Conservation (phyloP, 2,329 filamentous ascomycete species). For the Aureobasidium vineae region DNA sequence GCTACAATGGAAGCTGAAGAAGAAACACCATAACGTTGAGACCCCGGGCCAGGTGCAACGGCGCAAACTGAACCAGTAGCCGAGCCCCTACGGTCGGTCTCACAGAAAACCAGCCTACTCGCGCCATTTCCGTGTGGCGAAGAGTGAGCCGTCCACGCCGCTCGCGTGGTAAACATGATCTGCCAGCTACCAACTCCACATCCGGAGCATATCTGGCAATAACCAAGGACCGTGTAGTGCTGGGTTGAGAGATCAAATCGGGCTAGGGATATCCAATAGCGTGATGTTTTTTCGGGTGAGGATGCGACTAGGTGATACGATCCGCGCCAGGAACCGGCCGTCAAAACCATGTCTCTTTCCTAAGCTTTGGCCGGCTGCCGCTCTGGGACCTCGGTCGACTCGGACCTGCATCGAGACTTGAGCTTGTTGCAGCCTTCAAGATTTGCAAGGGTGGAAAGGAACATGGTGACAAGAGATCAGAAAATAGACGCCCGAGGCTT, state of each 20-base stretch:
- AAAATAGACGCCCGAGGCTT: conserved; percentile 16
- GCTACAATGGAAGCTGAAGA: conserved; percentile 24
- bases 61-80: conserved; percentile 23
- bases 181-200: conserved; percentile 5
- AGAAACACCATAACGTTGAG: conserved; percentile 24
- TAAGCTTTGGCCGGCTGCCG: conserved; percentile 7
- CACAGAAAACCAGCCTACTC: conserved; percentile 14
- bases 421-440: conserved; percentile 13
- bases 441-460: not conserved
- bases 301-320: not conserved
- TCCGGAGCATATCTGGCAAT: conserved; percentile 7
- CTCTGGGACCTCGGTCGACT: conserved; percentile 14
- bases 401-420: conserved; percentile 24
- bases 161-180: conserved; percentile 21
- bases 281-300: conserved; percentile 23
- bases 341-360: conserved; percentile 9
- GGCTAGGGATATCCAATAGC: conserved; percentile 12
- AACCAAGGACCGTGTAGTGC: conserved; percentile 3
- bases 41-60: conserved; percentile 22
- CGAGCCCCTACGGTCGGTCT: conserved; percentile 17
- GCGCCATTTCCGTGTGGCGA: conserved; percentile 18
- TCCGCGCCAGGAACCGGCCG: conserved; percentile 16
- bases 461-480: conserved; percentile 7
- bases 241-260: conserved; percentile 18
- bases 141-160: conserved; percentile 4